Evolutionary conservation across 139 green algal species (phyloP), one percentile per base, ranked within the genome.

Genomic region (Chara braunii): DNA sequence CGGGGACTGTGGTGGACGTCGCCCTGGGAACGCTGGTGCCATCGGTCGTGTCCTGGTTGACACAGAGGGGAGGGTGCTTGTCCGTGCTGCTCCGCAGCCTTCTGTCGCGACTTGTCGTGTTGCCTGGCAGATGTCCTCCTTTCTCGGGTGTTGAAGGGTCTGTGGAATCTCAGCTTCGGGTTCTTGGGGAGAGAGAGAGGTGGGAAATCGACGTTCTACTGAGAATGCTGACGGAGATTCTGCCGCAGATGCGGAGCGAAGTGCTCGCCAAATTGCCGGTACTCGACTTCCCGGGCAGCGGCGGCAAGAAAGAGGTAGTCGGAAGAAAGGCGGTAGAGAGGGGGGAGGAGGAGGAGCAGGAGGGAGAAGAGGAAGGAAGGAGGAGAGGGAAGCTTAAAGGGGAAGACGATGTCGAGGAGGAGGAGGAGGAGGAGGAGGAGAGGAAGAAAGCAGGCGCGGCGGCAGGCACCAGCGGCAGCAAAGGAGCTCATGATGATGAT

Each of bases 161-260:
- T 14, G 48, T 33, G 45, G 58, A 72, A 52, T n/a, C 58, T 26
- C 58, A 71, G 24, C 24, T 70, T 44, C 37, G 58, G 3, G 33
- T 72, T 31, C 12, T 75, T 11, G 67, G 67, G 48, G 67, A 75
- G 35, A 14, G 67, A 18, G 56, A 75, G 59, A 31, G 67, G 42
- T 75, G 67, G 67, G 51, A 65, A 40, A 28, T 75, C 26, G 67
- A 75, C 59, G 67, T 71, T 32, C 56, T 75, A 8, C 67, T 75
- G 32, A 57, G 57, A n/a, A n/a, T 75, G 56, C 58, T 75, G 14
- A 30, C 11, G 37, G 9, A 33, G 6, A 11, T 62, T n/a, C 28
- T 73, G 24, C 54, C 54, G 5, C 30, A 70, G 7, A 28, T 70
- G 9, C 52, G n/a, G 24, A 29, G 30, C 11, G 12, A 68, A 44